Percentiles rank a stretch among this genome's conserved stretches.
Evolutionary conservation across 306 rosid genomes (phyloP).

Genomic region (Rubus idaeus): DNA sequence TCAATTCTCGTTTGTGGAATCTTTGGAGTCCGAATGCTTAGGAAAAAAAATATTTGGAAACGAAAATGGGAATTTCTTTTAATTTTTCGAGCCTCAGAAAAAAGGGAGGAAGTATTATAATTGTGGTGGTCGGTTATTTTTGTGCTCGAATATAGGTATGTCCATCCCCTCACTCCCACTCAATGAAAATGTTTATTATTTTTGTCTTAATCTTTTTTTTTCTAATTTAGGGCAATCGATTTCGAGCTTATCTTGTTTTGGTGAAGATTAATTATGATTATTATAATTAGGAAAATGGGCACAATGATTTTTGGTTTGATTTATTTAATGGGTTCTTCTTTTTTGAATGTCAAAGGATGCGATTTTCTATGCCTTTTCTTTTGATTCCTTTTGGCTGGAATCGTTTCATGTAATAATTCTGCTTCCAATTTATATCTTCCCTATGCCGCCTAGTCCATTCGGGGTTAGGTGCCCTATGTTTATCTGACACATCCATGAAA

Average conservation of each 20-base stretch:
- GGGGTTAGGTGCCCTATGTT: slow-evolving; percentile 21
- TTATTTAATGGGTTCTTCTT: slow-evolving; percentile 19
- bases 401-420: slow-evolving; percentile 17
- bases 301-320: not conserved
- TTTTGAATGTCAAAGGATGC: slow-evolving; percentile 22
- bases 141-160: slow-evolving; percentile 32
- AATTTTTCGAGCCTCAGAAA: slow-evolving; percentile 24
- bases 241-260: not conserved
- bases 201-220: not conserved
- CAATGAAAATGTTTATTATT: slow-evolving; percentile 13
- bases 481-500: not conserved
- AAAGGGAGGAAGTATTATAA: not conserved
- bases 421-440: slow-evolving; percentile 8
- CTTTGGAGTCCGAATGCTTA: slow-evolving; percentile 74
- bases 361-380: slow-evolving; percentile 24
- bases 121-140: slow-evolving; percentile 27
- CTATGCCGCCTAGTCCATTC: slow-evolving; percentile 17
- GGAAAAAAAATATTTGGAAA: not conserved
- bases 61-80: not conserved
- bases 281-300: slow-evolving; percentile 1
- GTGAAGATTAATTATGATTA: slow-evolving; percentile 1
- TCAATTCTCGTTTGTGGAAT: slow-evolving; percentile 71
- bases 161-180: slow-evolving; percentile 14
- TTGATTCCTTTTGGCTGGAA: slow-evolving; percentile 30
- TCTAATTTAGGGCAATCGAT: slow-evolving; percentile 20